Evolutionary conservation across 1,284 basidiomycete genomes (phyloP).

Genomic region (Sanghuangporus sanghuang): DNA sequence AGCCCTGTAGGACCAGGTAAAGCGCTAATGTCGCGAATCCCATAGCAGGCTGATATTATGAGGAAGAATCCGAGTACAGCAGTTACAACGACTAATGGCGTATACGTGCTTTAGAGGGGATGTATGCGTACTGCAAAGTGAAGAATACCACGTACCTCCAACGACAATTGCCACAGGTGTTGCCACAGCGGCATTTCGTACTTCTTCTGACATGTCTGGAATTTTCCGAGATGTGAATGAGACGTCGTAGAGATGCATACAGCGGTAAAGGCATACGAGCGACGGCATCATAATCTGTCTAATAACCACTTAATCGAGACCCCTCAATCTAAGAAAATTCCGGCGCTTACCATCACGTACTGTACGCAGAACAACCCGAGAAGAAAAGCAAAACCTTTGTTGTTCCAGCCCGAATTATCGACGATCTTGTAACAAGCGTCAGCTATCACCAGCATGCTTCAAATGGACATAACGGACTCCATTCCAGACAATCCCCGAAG

Average conservation of each 20-base stretch:
- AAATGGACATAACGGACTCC: constrained; percentile 7
- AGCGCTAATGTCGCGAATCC: constrained; percentile 18
- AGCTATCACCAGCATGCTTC: background rate
- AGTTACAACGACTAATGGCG: background rate
- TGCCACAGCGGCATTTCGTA: constrained; percentile 20
- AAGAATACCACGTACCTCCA: constrained; percentile 9
- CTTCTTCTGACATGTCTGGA: constrained; percentile 20
- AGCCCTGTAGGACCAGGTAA: constrained; percentile 21
- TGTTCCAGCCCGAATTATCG: constrained; percentile 22
- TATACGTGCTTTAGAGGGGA: too few relatives aligned
- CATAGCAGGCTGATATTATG: constrained; percentile 20
- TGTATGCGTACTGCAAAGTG: too few relatives aligned
- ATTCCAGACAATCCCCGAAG: constrained; percentile 18
- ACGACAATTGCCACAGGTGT: constrained; percentile 20
- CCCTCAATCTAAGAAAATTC: background rate
- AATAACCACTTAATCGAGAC: background rate
- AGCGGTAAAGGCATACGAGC: constrained; percentile 16
- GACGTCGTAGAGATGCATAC: too few relatives aligned
- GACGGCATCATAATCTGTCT: constrained; percentile 22
- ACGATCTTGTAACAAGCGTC: constrained; percentile 12
- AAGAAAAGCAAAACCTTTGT: constrained; percentile 20
- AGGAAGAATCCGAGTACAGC: constrained; percentile 9
- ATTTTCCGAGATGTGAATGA: background rate
- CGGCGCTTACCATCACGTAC: constrained; percentile 20
- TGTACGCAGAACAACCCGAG: constrained; percentile 21